These are phyloP conservation scores for Meredithiella fracta DNA, from an alignment of 2,329 filamentous ascomycete species.

Conservation along the genomic window DNA sequence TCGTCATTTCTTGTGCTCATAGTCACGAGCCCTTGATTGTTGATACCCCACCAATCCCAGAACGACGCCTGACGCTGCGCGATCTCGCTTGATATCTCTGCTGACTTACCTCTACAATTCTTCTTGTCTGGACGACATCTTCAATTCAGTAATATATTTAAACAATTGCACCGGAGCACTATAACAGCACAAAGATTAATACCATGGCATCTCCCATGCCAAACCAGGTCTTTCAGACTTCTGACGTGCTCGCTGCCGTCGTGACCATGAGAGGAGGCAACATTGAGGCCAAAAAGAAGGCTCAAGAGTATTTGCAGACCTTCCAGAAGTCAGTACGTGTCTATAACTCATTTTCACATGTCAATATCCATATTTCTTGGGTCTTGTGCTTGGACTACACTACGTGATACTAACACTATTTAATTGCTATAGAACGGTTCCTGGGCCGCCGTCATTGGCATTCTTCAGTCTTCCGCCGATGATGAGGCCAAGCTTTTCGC, in stretches of 20 bases:
- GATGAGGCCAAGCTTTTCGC: conserved; percentile 86
- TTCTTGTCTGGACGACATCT: neutral
- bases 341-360: neutral
- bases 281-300: conserved; percentile 69
- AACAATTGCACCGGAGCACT: neutral
- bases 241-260: conserved; percentile 66
- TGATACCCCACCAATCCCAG: neutral
- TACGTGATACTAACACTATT: conserved; percentile 4
- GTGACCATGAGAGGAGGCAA: conserved; percentile 80
- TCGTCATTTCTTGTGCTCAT: no score
- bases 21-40: neutral
- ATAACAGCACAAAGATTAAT: neutral
- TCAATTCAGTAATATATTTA: neutral
- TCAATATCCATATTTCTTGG: neutral
- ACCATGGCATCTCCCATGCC: conserved; percentile 11
- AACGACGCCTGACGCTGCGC: neutral
- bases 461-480: conserved; percentile 67
- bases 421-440: conserved; percentile 55
- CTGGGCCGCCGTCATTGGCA: conserved; percentile 74
- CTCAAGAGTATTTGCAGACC: conserved; percentile 76
- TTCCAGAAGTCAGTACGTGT: conserved; percentile 87
- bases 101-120: neutral
- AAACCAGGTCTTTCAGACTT: conserved; percentile 56
- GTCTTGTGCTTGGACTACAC: neutral
- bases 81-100: neutral